phyloP scores from a whole-genome alignment of 805 yeast genomes.

The Kodamaea sagamina region DNA sequence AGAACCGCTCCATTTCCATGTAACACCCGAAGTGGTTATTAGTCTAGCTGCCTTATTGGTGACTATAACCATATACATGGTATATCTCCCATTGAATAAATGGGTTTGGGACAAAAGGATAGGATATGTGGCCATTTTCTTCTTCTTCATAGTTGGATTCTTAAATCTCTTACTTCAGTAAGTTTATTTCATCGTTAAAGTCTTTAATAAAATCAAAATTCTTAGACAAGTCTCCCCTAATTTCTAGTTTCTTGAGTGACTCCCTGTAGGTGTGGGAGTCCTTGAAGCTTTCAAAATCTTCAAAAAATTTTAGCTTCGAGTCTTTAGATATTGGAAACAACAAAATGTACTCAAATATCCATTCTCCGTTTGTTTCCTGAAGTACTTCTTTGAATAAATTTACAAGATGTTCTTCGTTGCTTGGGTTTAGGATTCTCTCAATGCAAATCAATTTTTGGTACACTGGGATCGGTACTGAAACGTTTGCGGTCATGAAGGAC shows the following conservation, averaged over 20 bases:
- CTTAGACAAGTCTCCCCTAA: background rate
- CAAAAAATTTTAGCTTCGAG: slow-evolving; percentile 23
- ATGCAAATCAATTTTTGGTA: slow-evolving; percentile 46
- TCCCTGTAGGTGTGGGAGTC: slow-evolving; percentile 12
- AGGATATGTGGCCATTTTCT: slow-evolving; percentile 22
- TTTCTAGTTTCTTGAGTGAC: slow-evolving; percentile 10
- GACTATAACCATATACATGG: slow-evolving; percentile 23
- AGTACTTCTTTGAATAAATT: slow-evolving; percentile 33
- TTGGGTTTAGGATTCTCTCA: slow-evolving; percentile 35
- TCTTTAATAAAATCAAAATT: slow-evolving; percentile 1
- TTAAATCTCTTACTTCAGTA: slow-evolving; percentile 3
- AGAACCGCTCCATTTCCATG: slow-evolving; percentile 20
- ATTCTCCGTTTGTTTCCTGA: slow-evolving; percentile 32
- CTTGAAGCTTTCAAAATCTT: slow-evolving; percentile 21
- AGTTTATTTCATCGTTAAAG: slow-evolving; percentile 13
- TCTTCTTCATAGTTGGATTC: slow-evolving; percentile 4
- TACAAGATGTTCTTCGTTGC: slow-evolving; percentile 28
- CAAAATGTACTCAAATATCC: slow-evolving; percentile 36
- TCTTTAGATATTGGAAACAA: slow-evolving; percentile 24
- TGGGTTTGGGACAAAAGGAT: slow-evolving; percentile 37
- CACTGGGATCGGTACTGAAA: slow-evolving; percentile 33
- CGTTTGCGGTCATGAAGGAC: slow-evolving; percentile 26
- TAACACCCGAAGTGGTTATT: slow-evolving; percentile 25
- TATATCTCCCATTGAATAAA: slow-evolving; percentile 32
- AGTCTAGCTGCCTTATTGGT: slow-evolving; percentile 30